phyloP scores from a whole-genome alignment of 2,329 filamentous ascomycete genomes.

The Ophiostoma sp. region DNA sequence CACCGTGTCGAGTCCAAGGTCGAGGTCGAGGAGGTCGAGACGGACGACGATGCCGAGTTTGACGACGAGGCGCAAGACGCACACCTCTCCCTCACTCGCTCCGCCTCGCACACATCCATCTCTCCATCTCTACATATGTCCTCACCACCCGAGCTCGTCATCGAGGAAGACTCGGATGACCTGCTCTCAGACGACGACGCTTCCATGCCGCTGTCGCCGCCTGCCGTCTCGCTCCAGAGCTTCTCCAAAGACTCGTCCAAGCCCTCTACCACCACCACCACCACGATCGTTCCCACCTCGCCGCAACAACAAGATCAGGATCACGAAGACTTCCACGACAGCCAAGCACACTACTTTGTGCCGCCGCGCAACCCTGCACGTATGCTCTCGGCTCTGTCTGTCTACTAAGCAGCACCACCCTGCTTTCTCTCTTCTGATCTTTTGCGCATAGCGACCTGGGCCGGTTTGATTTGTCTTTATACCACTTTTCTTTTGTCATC shows the following conservation, averaged over 20 bases:
- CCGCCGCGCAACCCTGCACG: conserved; percentile 47
- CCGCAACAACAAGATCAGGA: conserved; percentile 34
- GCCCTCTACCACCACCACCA: conserved; percentile 30
- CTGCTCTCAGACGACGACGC: conserved; percentile 60
- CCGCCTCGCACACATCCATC: conserved; percentile 54
- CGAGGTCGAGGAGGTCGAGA: conserved; percentile 29
- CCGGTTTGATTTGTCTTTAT: conserved; percentile 12
- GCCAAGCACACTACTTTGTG: conserved; percentile 41
- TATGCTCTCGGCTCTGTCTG: conserved; percentile 37
- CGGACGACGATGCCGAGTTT: conserved; percentile 27
- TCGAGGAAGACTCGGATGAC: conserved; percentile 60
- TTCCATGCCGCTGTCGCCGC: conserved; percentile 65
- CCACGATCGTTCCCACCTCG: conserved; percentile 21
- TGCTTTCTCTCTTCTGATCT: conserved; percentile 7
- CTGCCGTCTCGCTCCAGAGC: conserved; percentile 49
- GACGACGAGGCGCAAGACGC: conserved; percentile 47
- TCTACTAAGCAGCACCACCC: conserved; percentile 41
- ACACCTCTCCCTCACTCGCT: conserved; percentile 62
- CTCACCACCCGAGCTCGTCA: conserved; percentile 59
- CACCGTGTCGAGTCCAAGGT: conserved; percentile 37
- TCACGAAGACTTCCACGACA: conserved; percentile 29
- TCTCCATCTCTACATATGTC: conserved; percentile 22
- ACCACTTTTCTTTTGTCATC: conserved; percentile 12
- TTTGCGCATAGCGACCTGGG: conserved; percentile 20
- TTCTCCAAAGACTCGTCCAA: conserved; percentile 50